These are phyloP conservation scores for Triadica sebifera DNA, from an alignment of 345 rosid species.

Conservation along the genomic window DNA sequence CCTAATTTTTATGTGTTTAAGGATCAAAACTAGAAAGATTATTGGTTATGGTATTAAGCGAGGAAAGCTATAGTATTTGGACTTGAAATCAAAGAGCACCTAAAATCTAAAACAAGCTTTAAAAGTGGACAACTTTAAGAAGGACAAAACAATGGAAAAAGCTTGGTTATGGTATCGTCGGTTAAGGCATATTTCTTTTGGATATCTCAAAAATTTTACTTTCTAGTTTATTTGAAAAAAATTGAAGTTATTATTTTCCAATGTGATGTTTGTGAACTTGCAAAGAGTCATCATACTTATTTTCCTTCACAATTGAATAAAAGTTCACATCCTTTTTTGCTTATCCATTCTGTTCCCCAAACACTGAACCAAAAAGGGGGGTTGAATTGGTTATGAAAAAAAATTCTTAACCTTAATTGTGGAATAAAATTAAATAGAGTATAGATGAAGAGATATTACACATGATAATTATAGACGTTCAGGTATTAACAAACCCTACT, in stretches of 20 bases:
- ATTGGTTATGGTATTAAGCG: neutral
- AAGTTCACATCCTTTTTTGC: neutral
- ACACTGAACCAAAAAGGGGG: too few species aligned
- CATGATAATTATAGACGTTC: too few species aligned
- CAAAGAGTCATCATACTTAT: neutral
- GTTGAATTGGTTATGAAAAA: too few species aligned
- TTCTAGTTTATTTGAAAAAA: neutral
- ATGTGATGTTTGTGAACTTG: neutral
- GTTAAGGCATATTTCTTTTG: neutral
- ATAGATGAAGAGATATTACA: too few species aligned
- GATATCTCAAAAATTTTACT: neutral
- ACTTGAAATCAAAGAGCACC: too few species aligned
- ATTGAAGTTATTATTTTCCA: neutral
- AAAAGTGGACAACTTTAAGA: neutral
- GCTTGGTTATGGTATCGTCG: neutral
- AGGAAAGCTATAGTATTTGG: neutral
- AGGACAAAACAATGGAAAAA: neutral
- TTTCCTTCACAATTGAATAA: neutral
- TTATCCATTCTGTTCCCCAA: neutral
- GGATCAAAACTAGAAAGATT: neutral
- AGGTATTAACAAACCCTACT: too few species aligned
- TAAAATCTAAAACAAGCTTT: too few species aligned
- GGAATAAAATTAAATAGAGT: too few species aligned
- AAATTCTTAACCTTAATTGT: too few species aligned
- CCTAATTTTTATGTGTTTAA: neutral